phyloP scores from a whole-genome alignment of 495 filamentous ascomycete species.

The Ramalina intermedia region DNA sequence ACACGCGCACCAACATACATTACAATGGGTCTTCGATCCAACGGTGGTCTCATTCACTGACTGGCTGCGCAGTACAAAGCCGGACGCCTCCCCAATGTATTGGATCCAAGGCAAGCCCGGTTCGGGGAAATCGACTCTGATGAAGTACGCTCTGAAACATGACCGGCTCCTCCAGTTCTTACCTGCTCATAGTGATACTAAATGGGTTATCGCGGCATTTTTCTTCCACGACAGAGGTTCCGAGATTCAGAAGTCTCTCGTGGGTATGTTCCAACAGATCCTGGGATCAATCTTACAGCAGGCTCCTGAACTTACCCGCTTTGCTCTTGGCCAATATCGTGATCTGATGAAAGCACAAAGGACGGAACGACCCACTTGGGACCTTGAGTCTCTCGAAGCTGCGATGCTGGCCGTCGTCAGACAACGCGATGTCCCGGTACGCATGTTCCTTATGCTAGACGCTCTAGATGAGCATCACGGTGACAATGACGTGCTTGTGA shows the following conservation, averaged over 20 bases:
- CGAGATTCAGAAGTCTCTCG: neutral
- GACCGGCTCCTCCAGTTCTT: neutral
- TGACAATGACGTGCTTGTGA: slow-evolving; percentile 1
- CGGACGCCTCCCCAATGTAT: slow-evolving; percentile 13
- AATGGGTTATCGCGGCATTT: slow-evolving; percentile 1
- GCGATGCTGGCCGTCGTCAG: neutral
- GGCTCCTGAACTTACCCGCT: neutral
- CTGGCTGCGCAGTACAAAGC: slow-evolving; percentile 19
- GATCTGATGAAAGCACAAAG: neutral
- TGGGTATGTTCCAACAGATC: slow-evolving; percentile 4
- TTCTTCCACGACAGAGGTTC: slow-evolving; percentile 4
- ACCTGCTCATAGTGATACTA: neutral
- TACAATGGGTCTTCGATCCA: slow-evolving; percentile 3
- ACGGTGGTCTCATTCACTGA: neutral
- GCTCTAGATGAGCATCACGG: slow-evolving; percentile 7
- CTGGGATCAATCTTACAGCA: slow-evolving; percentile 1
- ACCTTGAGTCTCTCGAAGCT: too few species aligned
- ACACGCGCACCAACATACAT: neutral
- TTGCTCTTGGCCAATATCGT: neutral
- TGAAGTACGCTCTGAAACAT: slow-evolving; percentile 22
- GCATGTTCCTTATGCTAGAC: slow-evolving; percentile 4
- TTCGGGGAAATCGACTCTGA: slow-evolving; percentile 24
- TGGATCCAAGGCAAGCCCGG: slow-evolving; percentile 24
- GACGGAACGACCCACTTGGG: too few species aligned
- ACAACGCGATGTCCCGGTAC: neutral